phyloP scores from a whole-genome alignment of 805 yeast species.

The Pichia cephalocereana region DNA sequence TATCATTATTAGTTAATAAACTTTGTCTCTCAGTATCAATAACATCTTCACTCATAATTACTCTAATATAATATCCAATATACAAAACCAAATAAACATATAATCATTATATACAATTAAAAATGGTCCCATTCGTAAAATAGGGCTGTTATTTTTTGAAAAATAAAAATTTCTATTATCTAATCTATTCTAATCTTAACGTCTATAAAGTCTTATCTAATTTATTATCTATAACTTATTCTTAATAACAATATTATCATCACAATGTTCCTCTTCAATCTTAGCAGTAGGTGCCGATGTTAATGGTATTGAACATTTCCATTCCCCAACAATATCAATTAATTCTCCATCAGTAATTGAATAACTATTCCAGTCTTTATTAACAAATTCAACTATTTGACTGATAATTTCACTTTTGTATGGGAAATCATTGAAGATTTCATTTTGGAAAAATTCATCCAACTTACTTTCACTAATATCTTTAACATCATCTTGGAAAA shows the following conservation, averaged over 20 bases:
- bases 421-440: conserved; percentile 14
- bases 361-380: conserved; percentile 7
- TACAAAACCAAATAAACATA: no score
- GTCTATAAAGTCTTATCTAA: not conserved
- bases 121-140: not conserved
- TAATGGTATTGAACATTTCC: conserved; percentile 44
- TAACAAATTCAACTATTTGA: conserved; percentile 11
- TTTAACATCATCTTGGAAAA: conserved; percentile 6
- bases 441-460: conserved; percentile 9
- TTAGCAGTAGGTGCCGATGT: conserved; percentile 59
- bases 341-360: conserved; percentile 29
- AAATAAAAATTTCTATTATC: no score
- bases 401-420: conserved; percentile 13
- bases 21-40: not conserved
- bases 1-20: not conserved
- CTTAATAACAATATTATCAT: conserved; percentile 10
- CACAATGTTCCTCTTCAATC: conserved; percentile 17
- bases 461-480: conserved; percentile 6
- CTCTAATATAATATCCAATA: no score
- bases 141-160: no score
- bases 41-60: no score
- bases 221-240: conserved; percentile 1
- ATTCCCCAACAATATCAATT: conserved; percentile 38
- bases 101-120: no score
- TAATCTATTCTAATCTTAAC: not conserved